phyloP scores from a whole-genome alignment of 2,329 filamentous ascomycete species.

The Phymatotrichopsis omnivora region DNA sequence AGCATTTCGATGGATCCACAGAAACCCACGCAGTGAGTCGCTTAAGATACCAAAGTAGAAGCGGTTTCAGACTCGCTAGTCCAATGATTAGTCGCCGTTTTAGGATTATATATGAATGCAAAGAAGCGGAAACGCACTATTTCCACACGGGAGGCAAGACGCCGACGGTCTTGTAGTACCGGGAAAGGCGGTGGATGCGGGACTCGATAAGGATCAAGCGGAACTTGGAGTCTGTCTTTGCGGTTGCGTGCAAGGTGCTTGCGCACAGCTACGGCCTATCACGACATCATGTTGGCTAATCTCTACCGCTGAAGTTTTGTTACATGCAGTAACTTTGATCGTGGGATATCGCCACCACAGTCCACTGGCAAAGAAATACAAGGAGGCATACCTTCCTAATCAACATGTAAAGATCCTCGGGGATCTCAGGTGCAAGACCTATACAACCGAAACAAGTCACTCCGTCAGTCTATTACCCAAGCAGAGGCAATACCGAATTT shows the following conservation, averaged over 20 bases:
- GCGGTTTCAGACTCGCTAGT: constrained; percentile 29
- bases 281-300: constrained; percentile 9
- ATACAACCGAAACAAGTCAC: constrained; percentile 52
- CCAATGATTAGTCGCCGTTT: constrained; percentile 1
- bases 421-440: constrained; percentile 98
- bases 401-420: constrained; percentile 99
- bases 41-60: constrained; percentile 28
- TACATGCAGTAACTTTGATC: too few relatives aligned
- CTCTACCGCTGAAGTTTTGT: background rate
- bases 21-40: too few relatives aligned
- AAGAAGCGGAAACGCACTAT: constrained; percentile 25
- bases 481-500: constrained; percentile 58
- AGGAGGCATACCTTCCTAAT: constrained; percentile 83
- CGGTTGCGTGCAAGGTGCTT: constrained; percentile 99
- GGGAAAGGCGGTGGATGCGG: constrained; percentile 97
- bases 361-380: background rate
- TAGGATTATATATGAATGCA: background rate
- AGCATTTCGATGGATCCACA: too few relatives aligned
- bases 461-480: constrained; percentile 84
- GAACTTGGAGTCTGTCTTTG: constrained; percentile 99
- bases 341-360: background rate
- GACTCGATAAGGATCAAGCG: constrained; percentile 99
- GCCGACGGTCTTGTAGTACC: constrained; percentile 98
- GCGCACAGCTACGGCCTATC: constrained; percentile 86
- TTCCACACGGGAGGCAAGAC: constrained; percentile 42